Percentiles rank a stretch among this genome's conserved stretches.
These are phyloP conservation scores for Gossypium arboreum DNA, from an alignment of 345 rosid genomes.

Conservation along the genomic window DNA sequence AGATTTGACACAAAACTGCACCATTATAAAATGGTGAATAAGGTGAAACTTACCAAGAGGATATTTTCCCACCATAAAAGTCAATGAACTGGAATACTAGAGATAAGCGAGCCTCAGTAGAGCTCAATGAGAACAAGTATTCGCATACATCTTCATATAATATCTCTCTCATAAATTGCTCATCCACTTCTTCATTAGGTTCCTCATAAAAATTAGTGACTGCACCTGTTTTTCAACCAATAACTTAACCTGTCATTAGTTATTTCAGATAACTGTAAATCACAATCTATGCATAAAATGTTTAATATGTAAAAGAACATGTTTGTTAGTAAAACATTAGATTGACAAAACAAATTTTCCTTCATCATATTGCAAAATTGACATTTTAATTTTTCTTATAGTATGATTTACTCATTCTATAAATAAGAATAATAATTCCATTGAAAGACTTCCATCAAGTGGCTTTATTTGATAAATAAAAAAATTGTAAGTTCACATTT, in stretches of 20 bases:
- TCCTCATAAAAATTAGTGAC: conserved; percentile 36
- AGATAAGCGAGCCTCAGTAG: conserved; percentile 67
- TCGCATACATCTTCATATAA: conserved; percentile 81
- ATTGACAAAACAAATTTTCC: not conserved
- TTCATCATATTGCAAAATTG: not conserved
- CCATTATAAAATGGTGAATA: not conserved
- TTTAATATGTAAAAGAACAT: not conserved
- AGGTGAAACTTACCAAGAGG: conserved; percentile 43
- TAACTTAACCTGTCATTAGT: conserved; percentile 9
- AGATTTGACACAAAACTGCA: not conserved
- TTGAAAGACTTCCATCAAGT: not conserved
- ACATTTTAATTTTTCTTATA: not conserved
- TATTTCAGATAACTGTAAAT: not conserved
- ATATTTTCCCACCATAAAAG: conserved; percentile 76
- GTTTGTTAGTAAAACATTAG: not conserved
- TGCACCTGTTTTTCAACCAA: conserved; percentile 33
- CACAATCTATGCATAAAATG: not conserved
- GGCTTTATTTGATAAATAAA: not conserved
- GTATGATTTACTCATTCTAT: not conserved
- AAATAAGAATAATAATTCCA: not conserved
- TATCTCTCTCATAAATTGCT: conserved; percentile 55
- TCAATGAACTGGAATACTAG: conserved; percentile 71
- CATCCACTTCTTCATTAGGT: conserved; percentile 55
- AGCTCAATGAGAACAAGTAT: conserved; percentile 66
- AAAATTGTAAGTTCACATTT: not conserved